Evolutionary conservation across 164 flowering plant genomes (phyloP).

Genomic region (Brasenia schreberi): DNA sequence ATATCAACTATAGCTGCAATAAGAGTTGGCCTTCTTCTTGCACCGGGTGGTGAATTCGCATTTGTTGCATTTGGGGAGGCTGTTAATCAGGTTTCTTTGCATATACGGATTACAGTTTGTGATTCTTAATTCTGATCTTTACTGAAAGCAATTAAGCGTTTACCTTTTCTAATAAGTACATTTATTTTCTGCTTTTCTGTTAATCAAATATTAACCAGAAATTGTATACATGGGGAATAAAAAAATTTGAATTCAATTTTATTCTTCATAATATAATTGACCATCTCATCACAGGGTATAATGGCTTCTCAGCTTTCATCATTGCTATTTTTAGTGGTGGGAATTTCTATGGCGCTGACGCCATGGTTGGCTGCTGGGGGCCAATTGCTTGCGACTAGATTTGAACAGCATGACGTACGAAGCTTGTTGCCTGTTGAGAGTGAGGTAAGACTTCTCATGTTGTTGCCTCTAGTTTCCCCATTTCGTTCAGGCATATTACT

Average conservation of each 20-base stretch:
- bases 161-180: not conserved
- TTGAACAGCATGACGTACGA: constrained; percentile 92
- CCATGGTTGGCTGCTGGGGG: constrained; percentile 99
- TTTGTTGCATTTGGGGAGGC: constrained; percentile 99
- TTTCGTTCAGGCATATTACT: too few relatives aligned
- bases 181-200: too few relatives aligned
- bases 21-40: constrained; percentile 96
- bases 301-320: constrained; percentile 93
- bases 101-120: not conserved
- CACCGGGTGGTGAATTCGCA: constrained; percentile 99
- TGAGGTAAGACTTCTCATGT: constrained; percentile 45
- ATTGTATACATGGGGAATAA: not conserved
- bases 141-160: too few relatives aligned
- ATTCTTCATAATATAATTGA: not conserved
- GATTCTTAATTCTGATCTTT: too few relatives aligned
- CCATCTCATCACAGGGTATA: constrained; percentile 55
- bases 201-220: too few relatives aligned
- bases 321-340: constrained; percentile 93
- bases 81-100: constrained; percentile 78
- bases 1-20: constrained; percentile 82
- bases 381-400: constrained; percentile 90
- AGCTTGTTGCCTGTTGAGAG: constrained; percentile 95
- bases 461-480: not conserved
- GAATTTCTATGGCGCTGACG: constrained; percentile 98
- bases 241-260: too few relatives aligned